These are phyloP conservation scores for Dysphania ambrosioides DNA, from an alignment of 148 eudicot species.

Conservation along the genomic window DNA sequence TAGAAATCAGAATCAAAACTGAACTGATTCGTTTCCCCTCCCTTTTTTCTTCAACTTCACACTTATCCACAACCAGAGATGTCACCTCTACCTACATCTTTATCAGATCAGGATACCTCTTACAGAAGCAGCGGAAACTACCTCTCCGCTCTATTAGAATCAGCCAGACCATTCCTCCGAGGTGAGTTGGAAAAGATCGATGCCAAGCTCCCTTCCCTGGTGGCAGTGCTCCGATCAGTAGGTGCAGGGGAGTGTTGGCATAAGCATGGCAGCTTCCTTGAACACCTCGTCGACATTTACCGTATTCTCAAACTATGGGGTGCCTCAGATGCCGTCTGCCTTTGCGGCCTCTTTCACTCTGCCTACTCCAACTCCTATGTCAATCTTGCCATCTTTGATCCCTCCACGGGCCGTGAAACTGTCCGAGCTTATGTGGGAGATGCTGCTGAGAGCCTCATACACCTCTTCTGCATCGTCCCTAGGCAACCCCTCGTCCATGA, in stretches of 20 bases:
- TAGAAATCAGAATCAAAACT: too few species aligned
- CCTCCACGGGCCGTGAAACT: constrained; percentile 64
- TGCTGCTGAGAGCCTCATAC: constrained; percentile 62
- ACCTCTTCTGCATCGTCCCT: constrained; percentile 79
- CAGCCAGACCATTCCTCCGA: constrained; percentile 70
- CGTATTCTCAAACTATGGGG: constrained; percentile 68
- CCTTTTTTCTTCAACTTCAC: too few species aligned
- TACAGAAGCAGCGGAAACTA: background rate
- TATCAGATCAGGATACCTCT: background rate
- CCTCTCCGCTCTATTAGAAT: constrained; percentile 28
- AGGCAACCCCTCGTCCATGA: constrained; percentile 79
- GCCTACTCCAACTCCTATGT: constrained; percentile 98
- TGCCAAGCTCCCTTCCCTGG: constrained; percentile 44
- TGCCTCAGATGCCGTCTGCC: constrained; percentile 52
- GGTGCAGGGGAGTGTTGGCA: constrained; percentile 99
- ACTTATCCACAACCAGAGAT: background rate
- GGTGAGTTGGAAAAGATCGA: constrained; percentile 62
- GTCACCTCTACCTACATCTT: constrained; percentile 5
- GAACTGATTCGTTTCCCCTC: too few species aligned
- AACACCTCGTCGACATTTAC: constrained; percentile 66
- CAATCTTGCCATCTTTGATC: constrained; percentile 90
- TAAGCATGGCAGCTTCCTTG: constrained; percentile 90
- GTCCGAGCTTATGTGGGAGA: constrained; percentile 65
- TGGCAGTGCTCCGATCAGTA: constrained; percentile 56
- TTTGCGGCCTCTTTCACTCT: constrained; percentile 91